phyloP scores from a whole-genome alignment of 2,329 filamentous ascomycete species.

The Stromatinia cepivora region DNA sequence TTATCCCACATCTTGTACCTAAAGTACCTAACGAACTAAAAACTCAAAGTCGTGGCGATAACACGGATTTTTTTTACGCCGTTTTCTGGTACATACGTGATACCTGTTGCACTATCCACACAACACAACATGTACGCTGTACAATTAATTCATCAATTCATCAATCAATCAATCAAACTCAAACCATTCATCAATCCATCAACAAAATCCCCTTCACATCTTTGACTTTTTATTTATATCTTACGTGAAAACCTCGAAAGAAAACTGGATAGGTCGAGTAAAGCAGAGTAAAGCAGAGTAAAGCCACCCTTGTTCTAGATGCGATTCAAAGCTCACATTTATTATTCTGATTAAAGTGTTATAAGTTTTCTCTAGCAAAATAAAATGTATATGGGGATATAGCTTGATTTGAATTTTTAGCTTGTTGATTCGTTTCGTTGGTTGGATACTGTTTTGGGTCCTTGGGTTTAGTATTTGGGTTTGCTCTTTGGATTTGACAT shows the following conservation, averaged over 20 bases:
- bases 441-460: neutral
- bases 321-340: neutral
- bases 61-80: neutral
- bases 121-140: neutral
- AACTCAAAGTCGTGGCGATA: neutral
- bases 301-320: slow-evolving; percentile 10
- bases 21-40: neutral
- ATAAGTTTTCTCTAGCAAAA: neutral
- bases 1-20: neutral
- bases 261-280: neutral
- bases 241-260: neutral
- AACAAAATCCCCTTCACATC: too few species aligned
- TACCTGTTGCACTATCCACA: neutral
- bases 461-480: neutral
- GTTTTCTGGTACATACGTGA: neutral
- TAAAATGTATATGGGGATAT: neutral
- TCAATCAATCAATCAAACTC: neutral
- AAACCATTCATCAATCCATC: neutral
- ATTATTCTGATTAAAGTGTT: neutral
- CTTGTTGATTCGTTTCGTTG: neutral
- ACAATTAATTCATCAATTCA: neutral
- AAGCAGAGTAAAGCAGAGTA: too few species aligned
- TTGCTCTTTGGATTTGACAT: neutral
- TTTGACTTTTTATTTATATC: too few species aligned
- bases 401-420: neutral